Evolutionary conservation across 805 yeast genomes (phyloP), one percentile per base, ranked within the genome.

Genomic region (Candida glaebosa): DNA sequence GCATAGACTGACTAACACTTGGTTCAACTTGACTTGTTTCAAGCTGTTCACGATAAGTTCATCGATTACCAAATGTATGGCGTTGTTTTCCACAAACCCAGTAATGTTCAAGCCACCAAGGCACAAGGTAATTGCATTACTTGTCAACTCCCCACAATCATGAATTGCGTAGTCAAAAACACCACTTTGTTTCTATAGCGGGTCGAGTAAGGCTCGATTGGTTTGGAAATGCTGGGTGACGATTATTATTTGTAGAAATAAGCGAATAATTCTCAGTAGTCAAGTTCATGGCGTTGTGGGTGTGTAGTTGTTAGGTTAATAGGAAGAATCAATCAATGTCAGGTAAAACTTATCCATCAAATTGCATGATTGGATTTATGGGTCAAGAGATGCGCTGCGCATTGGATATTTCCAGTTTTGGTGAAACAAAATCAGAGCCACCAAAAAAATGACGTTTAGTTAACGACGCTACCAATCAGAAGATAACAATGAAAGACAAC

Each of bases 91-190:
- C 24, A 18, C 14, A 34, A 34, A 7, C 5, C 24, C 26, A 15
- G 22, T 10, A 7, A 34, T 34, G 4, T 34, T n/a, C 12, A 24
- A 24, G 28, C 12, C 28, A 24, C 12, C 28, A 24, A 24, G 28
- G 8, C 12, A 8, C 12, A 24, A 24, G 12, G 28, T 24, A 8
- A n/a, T n/a, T n/a, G n/a, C n/a, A n/a, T n/a, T n/a, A n/a, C n/a
- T n/a, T n/a, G n/a, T n/a, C n/a, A n/a, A n/a, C n/a, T n/a, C n/a
- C n/a, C n/a, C n/a, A n/a, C n/a, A n/a, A n/a, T n/a, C n/a, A 18
- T 41, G 47, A 46, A 52, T 57, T 45, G 55, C 64, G 54, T 42
- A 48, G 64, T 59, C 64, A 59, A 57, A 59, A 50, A 51, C 48
- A 57, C 61, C 61, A 58, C 56, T 51, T 44, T 41, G 45, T 47